Percentiles rank a stretch among this genome's conserved stretches.
Conservation (phyloP, 1,139 yeast species). For the Groenewaldozyma auringiensis region DNA sequence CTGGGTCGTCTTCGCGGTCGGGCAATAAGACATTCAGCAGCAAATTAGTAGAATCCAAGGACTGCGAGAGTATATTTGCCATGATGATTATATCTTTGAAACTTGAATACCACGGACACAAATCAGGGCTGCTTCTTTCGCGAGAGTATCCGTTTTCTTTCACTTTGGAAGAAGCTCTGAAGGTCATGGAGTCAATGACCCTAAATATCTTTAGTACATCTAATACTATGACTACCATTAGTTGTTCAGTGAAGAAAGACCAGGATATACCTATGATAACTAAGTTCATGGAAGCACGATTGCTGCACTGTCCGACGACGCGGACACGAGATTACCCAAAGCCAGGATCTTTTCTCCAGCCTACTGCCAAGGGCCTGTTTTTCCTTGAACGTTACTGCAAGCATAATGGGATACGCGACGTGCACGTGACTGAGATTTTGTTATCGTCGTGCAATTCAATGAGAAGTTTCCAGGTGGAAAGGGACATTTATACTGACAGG, state of each 20-base stretch:
- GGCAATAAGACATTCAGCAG: not conserved
- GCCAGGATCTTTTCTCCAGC: conserved; percentile 44
- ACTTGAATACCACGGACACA: conserved; percentile 31
- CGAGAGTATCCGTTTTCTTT: conserved; percentile 47
- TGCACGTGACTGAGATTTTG: conserved; percentile 40
- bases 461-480: conserved; percentile 61
- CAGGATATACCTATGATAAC: conserved; percentile 46
- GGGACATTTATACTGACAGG: conserved; percentile 54
- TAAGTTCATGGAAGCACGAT: conserved; percentile 55
- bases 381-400: conserved; percentile 54
- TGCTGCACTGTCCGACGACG: conserved; percentile 71
- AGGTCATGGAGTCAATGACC: conserved; percentile 43
- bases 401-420: conserved; percentile 41
- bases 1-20: not conserved
- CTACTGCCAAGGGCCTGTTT: conserved; percentile 88
- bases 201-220: conserved; percentile 37
- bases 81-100: conserved; percentile 46
- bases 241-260: conserved; percentile 49
- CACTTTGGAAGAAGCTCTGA: conserved; percentile 44
- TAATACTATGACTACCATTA: conserved; percentile 45
- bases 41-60: conserved; percentile 9
- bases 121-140: conserved; percentile 16
- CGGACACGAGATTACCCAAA: conserved; percentile 30
- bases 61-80: conserved; percentile 25
- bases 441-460: conserved; percentile 57